Base-by-base conservation (phyloP, 495 filamentous ascomycete species). In the Opeltia flavorubescens region DNA sequence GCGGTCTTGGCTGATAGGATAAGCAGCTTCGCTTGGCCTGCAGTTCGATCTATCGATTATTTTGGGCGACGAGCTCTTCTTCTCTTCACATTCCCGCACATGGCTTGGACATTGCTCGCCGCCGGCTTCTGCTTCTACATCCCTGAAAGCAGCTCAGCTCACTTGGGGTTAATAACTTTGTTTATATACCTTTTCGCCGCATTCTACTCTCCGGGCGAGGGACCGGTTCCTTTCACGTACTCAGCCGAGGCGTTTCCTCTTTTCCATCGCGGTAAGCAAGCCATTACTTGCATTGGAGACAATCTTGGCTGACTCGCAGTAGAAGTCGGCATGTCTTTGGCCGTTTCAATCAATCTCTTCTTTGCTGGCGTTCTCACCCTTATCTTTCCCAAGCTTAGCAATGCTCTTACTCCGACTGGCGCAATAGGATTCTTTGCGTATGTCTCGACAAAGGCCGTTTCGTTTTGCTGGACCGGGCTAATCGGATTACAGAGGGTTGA, bases 11-110 rank as follows among this genome's bases (percentile, higher is more conserved):
- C 28, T 28, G 34, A 27, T 26, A 13, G n/a, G 1, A 15, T 9
- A 3, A 8, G 23, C 26, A 54, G 52, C n/a, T 91, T 91, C 53
- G 83, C 84, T 40, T 84, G 77, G 65, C 85, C 86, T 1, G 85
- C 86, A 4, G 70, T 93, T 25, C 84, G 72, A 66, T 87, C 84
- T 6, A 94, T 94, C 52, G 86, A 94, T 61, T 87, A 81, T 8
- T 89, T 78, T 41, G 86, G 86, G 8, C 80, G 86, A 28, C 76
- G 86, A 20, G 68, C 70, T 13, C 70, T 94, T 1, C 72, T 91
- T 1, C 73, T 91, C 4, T 84, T 87, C 60, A 94, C 86, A 9
- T 89, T 89, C 61, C 86, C 86, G 0, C 70, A 87, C 36, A 89
- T 91, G 85, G 77, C 71, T 28, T 85, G 82, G 81, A 81, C 81